Evolutionary conservation across 2,329 filamentous ascomycete genomes (phyloP), one percentile per base, ranked within the genome.

Genomic region (Pleochaeta shiraiana): DNA sequence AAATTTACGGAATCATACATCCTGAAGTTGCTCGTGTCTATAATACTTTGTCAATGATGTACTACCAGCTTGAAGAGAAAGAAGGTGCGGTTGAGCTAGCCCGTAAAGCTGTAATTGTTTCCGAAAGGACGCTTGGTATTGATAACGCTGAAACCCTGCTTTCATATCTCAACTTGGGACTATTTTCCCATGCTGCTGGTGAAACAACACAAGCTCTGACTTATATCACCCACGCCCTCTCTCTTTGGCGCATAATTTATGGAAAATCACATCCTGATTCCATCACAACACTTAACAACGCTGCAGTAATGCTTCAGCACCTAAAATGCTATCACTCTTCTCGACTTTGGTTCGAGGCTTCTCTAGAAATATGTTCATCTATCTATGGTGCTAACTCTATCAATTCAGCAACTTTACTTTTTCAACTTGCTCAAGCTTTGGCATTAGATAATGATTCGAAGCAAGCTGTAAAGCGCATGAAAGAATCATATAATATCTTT

Each of bases 281-380:
- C 9, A 96, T 98, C 76, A 98, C 95, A 9, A 97, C 93, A 19
- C 87, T 97, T 76, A 98, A 97, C 81, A 98, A 98, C 72, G 92
- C 90, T 24, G 93, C 93, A 7, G 93, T 98, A 66, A 98, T 98
- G 93, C 83, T 98, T 65, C 93, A 98, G 76, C 86, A 90, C 65
- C 82, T 96, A 70, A 95, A 97, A 79, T 85, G 88, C 67, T 98
- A 95, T 77, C 86, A 92, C 70, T 90, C 95, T 76, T 97, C 92
- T 57, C 86, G 93, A 63, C 80, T 92, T 67, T 98, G 93, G 93
- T 98, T 98, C 73, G 93, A 97, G 75, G 87, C 90, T 68, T 95
- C 91, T 11, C 83, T 97, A 63, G 81, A 83, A 53, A 86, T 97
- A 67, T 96, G 91, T 74, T 90, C 96, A 76, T 83, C 86, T 57